Conservation (phyloP, 2,329 filamentous ascomycete species). For the Exophiala xenobiotica region DNA sequence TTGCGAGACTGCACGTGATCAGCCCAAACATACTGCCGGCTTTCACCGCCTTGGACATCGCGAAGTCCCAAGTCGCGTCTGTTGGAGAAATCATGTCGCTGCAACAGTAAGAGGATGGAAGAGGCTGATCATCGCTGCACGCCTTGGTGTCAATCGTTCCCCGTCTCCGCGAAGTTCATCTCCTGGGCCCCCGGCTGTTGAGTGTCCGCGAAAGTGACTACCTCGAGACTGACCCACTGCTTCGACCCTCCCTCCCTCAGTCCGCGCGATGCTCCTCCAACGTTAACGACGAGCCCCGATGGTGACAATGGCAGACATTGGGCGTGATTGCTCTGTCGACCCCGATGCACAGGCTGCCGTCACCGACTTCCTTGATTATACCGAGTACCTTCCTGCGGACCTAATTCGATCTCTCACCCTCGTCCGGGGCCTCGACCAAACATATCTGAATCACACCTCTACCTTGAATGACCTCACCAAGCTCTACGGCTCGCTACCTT, state of each 20-base stretch:
- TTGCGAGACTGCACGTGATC: too few relatives aligned
- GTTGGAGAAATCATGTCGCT: background rate
- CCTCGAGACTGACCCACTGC: conserved; percentile 19
- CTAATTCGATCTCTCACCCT: conserved; percentile 62
- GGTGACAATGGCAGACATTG: conserved; percentile 42
- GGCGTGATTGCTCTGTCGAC: conserved; percentile 51
- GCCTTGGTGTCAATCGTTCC: too few relatives aligned
- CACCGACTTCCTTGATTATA: conserved; percentile 68
- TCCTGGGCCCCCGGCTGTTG: too few relatives aligned
- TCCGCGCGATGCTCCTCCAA: conserved; percentile 22
- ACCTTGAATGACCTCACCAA: conserved; percentile 44
- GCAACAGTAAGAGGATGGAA: too few relatives aligned
- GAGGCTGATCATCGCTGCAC: too few relatives aligned
- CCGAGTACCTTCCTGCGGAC: conserved; percentile 66
- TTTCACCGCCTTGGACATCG: conserved; percentile 14
- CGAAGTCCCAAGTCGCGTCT: conserved; percentile 4
- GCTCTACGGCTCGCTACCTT: conserved; percentile 50
- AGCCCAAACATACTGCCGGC: conserved; percentile 3
- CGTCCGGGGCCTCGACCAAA: conserved; percentile 52
- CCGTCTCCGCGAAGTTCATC: too few relatives aligned
- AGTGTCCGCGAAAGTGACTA: background rate
- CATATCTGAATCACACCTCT: conserved; percentile 43
- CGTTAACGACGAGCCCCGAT: conserved; percentile 28
- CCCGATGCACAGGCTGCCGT: conserved; percentile 66
- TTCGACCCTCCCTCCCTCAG: background rate